A percentile compares a stretch with the other conserved stretches of the same genome.
Evolutionary conservation across 306 rosid genomes (phyloP).

Genomic region (Astragalus glycyphyllos): DNA sequence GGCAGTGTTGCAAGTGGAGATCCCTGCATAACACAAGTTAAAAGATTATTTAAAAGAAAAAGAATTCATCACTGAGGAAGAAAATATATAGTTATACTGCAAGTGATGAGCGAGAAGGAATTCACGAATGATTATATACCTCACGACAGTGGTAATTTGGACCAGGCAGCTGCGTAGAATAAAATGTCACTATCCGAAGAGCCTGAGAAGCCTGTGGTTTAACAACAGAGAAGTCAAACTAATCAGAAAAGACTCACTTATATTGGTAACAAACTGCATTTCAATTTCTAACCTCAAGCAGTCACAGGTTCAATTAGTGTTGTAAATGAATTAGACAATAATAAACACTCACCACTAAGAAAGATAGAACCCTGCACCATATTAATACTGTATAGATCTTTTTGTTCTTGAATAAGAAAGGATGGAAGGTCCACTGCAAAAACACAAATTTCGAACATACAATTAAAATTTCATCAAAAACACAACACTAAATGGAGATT

Average conservation of each 20-base stretch:
- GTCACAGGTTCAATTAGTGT: not conserved
- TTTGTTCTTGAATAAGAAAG: constrained; percentile 88
- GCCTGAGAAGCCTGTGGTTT: constrained; percentile 75
- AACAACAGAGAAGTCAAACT: constrained; percentile 32
- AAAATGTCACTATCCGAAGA: constrained; percentile 89
- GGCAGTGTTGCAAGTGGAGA: constrained; percentile 87
- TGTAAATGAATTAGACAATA: constrained; percentile 9
- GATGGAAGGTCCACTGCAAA: constrained; percentile 98
- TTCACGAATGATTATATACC: constrained; percentile 62
- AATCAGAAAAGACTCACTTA: constrained; percentile 14
- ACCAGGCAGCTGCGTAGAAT: constrained; percentile 99
- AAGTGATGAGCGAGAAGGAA: not conserved
- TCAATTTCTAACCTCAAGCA: constrained; percentile 5
- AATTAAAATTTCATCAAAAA: not conserved
- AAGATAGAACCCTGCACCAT: constrained; percentile 98
- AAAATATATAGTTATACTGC: constrained; percentile 11
- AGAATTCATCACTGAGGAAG: not conserved
- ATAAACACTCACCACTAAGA: constrained; percentile 82
- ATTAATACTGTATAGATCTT: constrained; percentile 90
- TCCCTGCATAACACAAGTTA: constrained; percentile 60
- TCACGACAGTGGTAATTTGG: constrained; percentile 98
- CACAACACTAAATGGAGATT: not conserved
- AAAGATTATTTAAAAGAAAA: not conserved
- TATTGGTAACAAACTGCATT: not conserved
- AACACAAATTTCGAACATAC: constrained; percentile 37